Percentiles rank a stretch among this genome's conserved stretches.
These are phyloP conservation scores for Saccharomycopsis sp. DNA, from an alignment of 805 yeast genomes.

Conservation along the genomic window DNA sequence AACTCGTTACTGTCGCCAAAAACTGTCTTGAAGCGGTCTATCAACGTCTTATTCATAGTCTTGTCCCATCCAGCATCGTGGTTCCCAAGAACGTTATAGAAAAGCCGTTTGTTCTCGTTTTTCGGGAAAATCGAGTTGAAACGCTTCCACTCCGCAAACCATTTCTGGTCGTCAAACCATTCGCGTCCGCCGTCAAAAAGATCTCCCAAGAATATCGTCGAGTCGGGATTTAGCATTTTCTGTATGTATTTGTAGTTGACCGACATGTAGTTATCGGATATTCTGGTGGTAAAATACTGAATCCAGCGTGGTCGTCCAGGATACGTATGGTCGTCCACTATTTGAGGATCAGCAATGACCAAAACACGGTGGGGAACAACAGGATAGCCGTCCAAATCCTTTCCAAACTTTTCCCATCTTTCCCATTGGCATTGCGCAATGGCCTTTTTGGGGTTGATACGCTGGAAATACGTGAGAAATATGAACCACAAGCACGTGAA, in stretches of 20 bases:
- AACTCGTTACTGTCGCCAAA: conserved; percentile 59
- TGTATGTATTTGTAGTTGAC: conserved; percentile 64
- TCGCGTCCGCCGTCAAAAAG: conserved; percentile 91
- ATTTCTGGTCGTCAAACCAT: conserved; percentile 57
- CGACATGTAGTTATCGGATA: conserved; percentile 74
- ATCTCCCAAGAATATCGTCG: conserved; percentile 80
- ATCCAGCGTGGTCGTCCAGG: conserved; percentile 54
- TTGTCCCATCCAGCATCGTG: conserved; percentile 95
- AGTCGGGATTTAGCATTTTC: conserved; percentile 58
- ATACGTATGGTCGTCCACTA: conserved; percentile 83
- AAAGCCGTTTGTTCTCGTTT: conserved; percentile 40
- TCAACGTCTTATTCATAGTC: conserved; percentile 49
- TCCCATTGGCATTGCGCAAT: conserved; percentile 37
- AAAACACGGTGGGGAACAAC: conserved; percentile 40
- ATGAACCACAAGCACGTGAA: conserved; percentile 36
- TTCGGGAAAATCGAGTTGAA: conserved; percentile 62
- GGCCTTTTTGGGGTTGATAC: conserved; percentile 40
- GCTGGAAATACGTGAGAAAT: conserved; percentile 47
- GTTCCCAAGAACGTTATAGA: conserved; percentile 48
- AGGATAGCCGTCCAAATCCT: neutral
- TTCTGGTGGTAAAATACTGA: conserved; percentile 47
- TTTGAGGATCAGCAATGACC: conserved; percentile 88
- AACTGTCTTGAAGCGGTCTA: conserved; percentile 55
- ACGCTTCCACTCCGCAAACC: conserved; percentile 66
- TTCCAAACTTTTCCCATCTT: conserved; percentile 15